Conservation (phyloP, 495 filamentous ascomycete species). For the Beverwykella pulmonaria region DNA sequence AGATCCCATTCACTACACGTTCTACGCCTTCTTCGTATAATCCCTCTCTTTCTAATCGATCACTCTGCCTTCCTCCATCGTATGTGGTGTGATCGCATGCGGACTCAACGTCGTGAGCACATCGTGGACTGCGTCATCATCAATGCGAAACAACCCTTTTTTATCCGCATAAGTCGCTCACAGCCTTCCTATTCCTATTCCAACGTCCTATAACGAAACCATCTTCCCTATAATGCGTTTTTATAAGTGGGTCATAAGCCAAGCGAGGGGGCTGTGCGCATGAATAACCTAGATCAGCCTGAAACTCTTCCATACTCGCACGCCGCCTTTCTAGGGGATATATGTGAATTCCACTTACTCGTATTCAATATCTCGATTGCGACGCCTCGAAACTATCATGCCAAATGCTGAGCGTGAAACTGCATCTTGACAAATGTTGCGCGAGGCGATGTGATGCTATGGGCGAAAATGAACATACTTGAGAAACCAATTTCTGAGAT, state of each 20-base stretch:
- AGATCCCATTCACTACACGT: neutral
- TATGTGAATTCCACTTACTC: neutral
- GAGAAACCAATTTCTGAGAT: neutral
- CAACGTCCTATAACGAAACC: neutral
- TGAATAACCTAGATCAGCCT: neutral
- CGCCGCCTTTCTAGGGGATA: neutral
- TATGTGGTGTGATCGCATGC: neutral
- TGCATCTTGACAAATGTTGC: neutral
- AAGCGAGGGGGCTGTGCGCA: conserved; percentile 25
- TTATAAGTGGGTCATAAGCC: neutral
- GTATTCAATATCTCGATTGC: neutral
- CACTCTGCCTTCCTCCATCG: neutral
- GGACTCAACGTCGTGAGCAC: neutral
- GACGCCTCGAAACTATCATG: neutral
- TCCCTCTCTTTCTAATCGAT: neutral
- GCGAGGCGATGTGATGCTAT: neutral
- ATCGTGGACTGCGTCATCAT: neutral
- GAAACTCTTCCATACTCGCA: conserved; percentile 6
- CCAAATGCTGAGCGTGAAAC: neutral
- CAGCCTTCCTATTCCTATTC: neutral
- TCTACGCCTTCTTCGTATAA: neutral
- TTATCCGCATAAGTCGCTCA: neutral
- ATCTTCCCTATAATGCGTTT: neutral
- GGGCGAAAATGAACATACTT: neutral
- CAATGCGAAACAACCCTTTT: neutral